Conservation (phyloP, 768 basidiomycete genomes). For the Phlegmacium glaucopus region DNA sequence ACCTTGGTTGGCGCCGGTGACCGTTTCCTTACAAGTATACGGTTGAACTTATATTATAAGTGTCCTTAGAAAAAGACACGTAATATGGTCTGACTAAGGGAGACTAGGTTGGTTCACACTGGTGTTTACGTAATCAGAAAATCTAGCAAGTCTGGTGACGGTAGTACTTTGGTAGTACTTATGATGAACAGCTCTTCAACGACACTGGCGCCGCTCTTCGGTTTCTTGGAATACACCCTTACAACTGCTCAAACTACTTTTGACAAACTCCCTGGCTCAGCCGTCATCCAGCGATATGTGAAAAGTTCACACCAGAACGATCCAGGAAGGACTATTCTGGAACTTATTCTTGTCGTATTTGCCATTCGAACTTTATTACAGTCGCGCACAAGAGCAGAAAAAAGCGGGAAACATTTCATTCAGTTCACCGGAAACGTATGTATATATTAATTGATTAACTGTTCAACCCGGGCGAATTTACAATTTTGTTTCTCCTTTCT, state of each 20-base stretch:
- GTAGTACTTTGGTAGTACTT: no score
- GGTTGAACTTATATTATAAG: no score
- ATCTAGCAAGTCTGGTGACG: no score
- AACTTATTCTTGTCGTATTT: conserved; percentile 84
- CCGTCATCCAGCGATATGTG: conserved; percentile 86
- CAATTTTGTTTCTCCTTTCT: no score
- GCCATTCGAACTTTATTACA: conserved; percentile 89
- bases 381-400: conserved; percentile 83
- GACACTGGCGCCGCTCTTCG: conserved; percentile 50
- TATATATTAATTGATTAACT: not conserved
- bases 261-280: conserved; percentile 75
- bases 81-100: no score
- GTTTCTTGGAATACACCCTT: conserved; percentile 61
- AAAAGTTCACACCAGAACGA: conserved; percentile 95
- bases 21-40: no score
- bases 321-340: conserved; percentile 87
- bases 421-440: conserved; percentile 85
- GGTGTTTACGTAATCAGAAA: no score
- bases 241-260: conserved; percentile 62
- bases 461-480: not conserved
- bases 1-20: no score
- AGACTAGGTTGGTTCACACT: no score
- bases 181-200: conserved; percentile 31
- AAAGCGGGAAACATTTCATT: conserved; percentile 84
- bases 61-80: no score